Evolutionary conservation across 371 early-diverging fungal species (phyloP).

Genomic region (Batkoa obscura): DNA sequence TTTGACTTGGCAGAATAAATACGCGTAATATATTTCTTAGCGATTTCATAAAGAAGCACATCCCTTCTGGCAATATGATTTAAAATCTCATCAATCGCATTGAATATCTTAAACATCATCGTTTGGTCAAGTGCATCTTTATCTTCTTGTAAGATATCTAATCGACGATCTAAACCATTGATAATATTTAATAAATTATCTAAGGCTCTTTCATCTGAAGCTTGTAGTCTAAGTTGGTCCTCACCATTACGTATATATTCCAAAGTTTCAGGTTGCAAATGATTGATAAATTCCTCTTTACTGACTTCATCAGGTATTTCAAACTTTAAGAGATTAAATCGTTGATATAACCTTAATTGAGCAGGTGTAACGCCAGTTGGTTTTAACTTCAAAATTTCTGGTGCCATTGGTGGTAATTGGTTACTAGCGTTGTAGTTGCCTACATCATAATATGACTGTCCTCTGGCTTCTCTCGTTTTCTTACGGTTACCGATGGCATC

Average conservation of each 20-base stretch:
- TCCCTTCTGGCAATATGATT: slow-evolving; percentile 13
- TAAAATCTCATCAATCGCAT: neutral
- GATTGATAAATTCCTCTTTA: no score
- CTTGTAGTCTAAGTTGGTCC: no score
- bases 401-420: slow-evolving; percentile 55
- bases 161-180: slow-evolving; percentile 50
- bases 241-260: no score
- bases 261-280: no score
- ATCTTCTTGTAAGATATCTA: slow-evolving; percentile 27
- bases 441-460: slow-evolving; percentile 81
- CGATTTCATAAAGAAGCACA: slow-evolving; percentile 55
- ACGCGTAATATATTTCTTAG: slow-evolving; percentile 68
- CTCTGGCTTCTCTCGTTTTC: slow-evolving; percentile 63
- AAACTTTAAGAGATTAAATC: slow-evolving; percentile 16
- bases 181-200: slow-evolving; percentile 26
- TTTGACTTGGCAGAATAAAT: neutral
- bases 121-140: neutral
- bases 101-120: neutral
- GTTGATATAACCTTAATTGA: slow-evolving; percentile 56
- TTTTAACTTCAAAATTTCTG: slow-evolving; percentile 64
- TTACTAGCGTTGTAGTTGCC: slow-evolving; percentile 31
- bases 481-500: slow-evolving; percentile 45
- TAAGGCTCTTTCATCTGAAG: no score
- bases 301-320: no score
- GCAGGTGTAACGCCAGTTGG: slow-evolving; percentile 52